Percentiles rank a stretch among this genome's conserved stretches.
Evolutionary conservation across 129 eudicot species (phyloP).

Genomic region (Cynara cardunculus): DNA sequence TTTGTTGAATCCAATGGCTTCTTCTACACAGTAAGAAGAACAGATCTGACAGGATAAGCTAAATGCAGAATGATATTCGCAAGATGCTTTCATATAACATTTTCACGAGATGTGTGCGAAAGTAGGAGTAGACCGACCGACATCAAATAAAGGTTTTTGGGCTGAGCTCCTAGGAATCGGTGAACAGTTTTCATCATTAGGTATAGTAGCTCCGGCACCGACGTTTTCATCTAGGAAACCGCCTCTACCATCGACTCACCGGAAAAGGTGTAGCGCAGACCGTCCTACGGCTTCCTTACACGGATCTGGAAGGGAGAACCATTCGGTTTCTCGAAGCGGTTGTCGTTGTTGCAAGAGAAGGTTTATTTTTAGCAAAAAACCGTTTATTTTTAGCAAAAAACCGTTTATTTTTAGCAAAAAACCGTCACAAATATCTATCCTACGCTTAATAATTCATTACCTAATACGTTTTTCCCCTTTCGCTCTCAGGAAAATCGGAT

Average conservation of each 20-base stretch:
- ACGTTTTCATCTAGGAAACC: constrained; percentile 53
- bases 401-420: constrained; percentile 17
- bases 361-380: constrained; percentile 13
- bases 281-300: constrained; percentile 8
- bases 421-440: background rate
- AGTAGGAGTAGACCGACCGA: too few relatives aligned
- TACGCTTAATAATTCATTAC: constrained; percentile 3
- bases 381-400: constrained; percentile 4
- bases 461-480: background rate
- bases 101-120: too few relatives aligned
- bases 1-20: too few relatives aligned
- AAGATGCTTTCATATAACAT: too few relatives aligned
- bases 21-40: too few relatives aligned
- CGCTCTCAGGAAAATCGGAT: constrained; percentile 43
- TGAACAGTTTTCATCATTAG: constrained; percentile 32
- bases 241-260: constrained; percentile 45
- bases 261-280: constrained; percentile 52
- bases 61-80: too few relatives aligned
- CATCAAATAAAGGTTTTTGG: too few relatives aligned
- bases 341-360: constrained; percentile 63
- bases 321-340: constrained; percentile 20
- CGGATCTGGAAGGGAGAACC: constrained; percentile 19
- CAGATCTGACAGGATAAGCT: too few relatives aligned
- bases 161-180: too few relatives aligned
- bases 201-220: constrained; percentile 34